phyloP scores from a whole-genome alignment of 208 protist species.

The Entamoeba invadens region DNA sequence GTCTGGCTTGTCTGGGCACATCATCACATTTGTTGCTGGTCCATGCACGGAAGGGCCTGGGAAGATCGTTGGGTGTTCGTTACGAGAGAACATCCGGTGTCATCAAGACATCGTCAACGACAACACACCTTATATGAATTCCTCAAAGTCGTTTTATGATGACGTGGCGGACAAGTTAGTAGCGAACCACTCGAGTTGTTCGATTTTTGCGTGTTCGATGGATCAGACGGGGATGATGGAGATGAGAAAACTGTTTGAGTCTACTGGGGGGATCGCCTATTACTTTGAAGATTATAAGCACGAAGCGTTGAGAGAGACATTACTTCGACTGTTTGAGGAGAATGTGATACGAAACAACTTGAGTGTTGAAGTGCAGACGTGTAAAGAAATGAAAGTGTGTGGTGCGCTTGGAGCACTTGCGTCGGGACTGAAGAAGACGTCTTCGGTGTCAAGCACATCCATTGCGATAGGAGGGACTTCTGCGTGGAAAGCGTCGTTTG shows the following conservation, averaged over 20 bases:
- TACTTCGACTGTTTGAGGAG: neutral
- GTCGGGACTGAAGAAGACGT: neutral
- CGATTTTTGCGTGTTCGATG: slow-evolving; percentile 9
- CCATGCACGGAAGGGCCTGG: slow-evolving; percentile 23
- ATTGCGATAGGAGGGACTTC: slow-evolving; percentile 4
- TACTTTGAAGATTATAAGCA: neutral
- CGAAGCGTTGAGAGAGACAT: slow-evolving; percentile 7
- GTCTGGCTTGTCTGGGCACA: neutral
- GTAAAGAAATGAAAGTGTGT: slow-evolving; percentile 7
- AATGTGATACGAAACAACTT: neutral
- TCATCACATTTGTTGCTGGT: slow-evolving; percentile 10
- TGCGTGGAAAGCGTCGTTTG: neutral
- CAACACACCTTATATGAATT: neutral
- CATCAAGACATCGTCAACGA: slow-evolving; percentile 9
- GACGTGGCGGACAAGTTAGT: neutral
- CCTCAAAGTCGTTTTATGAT: slow-evolving; percentile 7
- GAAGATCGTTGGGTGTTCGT: neutral
- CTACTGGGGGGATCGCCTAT: slow-evolving; percentile 12
- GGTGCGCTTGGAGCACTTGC: slow-evolving; percentile 1
- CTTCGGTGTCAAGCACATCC: neutral
- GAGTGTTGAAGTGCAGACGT: neutral
- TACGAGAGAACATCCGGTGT: neutral
- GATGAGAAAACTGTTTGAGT: slow-evolving; percentile 2
- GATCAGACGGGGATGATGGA: slow-evolving; percentile 21
- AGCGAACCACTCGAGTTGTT: neutral